These are phyloP conservation scores for Solanum pinnatisectum DNA, from an alignment of 257 asterid genomes.

Conservation along the genomic window DNA sequence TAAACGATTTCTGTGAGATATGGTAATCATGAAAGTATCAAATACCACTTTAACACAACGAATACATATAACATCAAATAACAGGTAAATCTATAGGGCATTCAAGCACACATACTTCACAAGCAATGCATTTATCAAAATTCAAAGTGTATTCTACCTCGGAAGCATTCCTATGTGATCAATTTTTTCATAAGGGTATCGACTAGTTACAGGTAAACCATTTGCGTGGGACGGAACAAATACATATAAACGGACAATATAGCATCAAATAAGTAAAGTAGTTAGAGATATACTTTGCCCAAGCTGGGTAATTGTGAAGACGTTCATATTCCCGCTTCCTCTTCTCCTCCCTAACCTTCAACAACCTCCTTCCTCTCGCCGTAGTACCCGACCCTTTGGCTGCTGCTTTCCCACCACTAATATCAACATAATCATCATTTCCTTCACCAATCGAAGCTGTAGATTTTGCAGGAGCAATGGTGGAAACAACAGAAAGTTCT, in stretches of 20 bases:
- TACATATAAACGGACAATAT: neutral
- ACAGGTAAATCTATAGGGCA: neutral
- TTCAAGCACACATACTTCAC: neutral
- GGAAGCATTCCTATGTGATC: neutral
- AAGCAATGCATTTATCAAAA: neutral
- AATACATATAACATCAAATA: neutral
- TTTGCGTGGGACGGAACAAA: neutral
- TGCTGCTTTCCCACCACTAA: slow-evolving; percentile 18
- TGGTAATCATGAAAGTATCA: neutral
- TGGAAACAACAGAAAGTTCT: neutral
- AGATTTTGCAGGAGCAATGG: neutral
- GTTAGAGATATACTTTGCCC: slow-evolving; percentile 65
- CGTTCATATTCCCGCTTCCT: slow-evolving; percentile 67
- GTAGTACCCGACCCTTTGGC: slow-evolving; percentile 84
- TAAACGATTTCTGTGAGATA: neutral
- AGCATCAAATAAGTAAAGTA: neutral
- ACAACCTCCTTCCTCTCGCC: slow-evolving; percentile 77
- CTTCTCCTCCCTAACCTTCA: slow-evolving; percentile 89
- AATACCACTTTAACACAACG: neutral
- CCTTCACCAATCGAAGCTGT: neutral
- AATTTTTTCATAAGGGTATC: neutral
- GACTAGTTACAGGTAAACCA: neutral
- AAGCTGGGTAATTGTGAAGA: slow-evolving; percentile 71
- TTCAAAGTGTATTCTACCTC: neutral
- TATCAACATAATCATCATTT: neutral